Evolutionary conservation across 768 basidiomycete species (phyloP).

Genomic region (Boletus edulis): DNA sequence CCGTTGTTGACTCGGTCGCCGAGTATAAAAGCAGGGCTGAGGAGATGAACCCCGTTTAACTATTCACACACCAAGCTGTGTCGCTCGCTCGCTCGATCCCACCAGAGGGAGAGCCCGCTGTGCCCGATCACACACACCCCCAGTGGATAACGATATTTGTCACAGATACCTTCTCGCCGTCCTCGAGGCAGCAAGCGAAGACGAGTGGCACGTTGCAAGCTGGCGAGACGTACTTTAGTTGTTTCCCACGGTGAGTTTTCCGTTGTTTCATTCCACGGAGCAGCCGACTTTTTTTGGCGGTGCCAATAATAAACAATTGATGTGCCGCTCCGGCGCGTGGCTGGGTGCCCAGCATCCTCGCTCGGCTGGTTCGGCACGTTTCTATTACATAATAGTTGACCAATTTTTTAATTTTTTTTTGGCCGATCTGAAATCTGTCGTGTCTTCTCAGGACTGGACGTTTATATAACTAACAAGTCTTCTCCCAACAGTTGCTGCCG

Average conservation of each 20-base stretch:
- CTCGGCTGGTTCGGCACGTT: conserved; percentile 29
- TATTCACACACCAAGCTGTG: conserved; percentile 11
- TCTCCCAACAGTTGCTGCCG: conserved; percentile 11
- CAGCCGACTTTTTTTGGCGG: conserved; percentile 21
- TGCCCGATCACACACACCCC: conserved; percentile 18
- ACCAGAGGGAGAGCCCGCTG: conserved; percentile 1
- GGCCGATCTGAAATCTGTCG: conserved; percentile 7
- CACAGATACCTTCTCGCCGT: conserved; percentile 23
- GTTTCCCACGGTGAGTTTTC: conserved; percentile 34
- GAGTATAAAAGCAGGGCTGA: conserved; percentile 21
- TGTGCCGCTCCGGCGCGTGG: conserved; percentile 24
- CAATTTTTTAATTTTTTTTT: conserved; percentile 3
- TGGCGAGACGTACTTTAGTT: conserved; percentile 9
- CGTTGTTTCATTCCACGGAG: conserved; percentile 28
- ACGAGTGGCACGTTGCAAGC: conserved; percentile 15
- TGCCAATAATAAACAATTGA: conserved; percentile 28
- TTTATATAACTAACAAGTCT: conserved; percentile 25
- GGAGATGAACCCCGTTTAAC: neutral
- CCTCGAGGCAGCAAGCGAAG: conserved; percentile 35
- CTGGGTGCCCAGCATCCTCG: conserved; percentile 19
- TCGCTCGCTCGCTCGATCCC: conserved; percentile 10
- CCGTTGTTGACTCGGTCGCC: neutral
- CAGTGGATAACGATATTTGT: conserved; percentile 26
- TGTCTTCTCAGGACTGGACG: conserved; percentile 16
- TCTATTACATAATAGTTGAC: conserved; percentile 18